A percentile compares a stretch with the other conserved stretches of the same genome.
phyloP scores from a whole-genome alignment of 2,329 filamentous ascomycete genomes.

The Penicillium sp. region DNA sequence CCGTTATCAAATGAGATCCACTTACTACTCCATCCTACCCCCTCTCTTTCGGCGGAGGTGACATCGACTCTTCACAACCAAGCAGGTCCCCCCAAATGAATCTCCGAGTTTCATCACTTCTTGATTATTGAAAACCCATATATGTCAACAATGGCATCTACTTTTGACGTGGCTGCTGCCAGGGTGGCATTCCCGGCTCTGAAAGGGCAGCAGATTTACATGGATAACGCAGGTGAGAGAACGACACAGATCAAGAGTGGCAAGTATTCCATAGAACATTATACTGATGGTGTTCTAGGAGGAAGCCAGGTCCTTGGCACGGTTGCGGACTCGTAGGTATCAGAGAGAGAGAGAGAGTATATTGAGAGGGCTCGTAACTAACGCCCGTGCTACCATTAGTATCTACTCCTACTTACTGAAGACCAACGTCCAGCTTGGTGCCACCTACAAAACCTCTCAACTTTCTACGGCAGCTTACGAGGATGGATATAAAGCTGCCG shows the following conservation, averaged over 20 bases:
- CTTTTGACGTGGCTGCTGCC: conserved; percentile 60
- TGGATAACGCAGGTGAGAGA: conserved; percentile 65
- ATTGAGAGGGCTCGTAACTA: background rate
- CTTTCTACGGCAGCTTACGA: conserved; percentile 63
- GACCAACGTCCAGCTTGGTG: conserved; percentile 76
- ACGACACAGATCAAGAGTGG: background rate
- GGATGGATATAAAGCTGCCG: conserved; percentile 65
- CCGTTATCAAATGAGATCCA: conserved; percentile 20
- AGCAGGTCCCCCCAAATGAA: background rate
- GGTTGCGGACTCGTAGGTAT: conserved; percentile 66
- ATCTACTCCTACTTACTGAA: conserved; percentile 68
- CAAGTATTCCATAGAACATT: background rate
- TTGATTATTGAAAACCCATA: background rate
- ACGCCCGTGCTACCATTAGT: conserved; percentile 39
- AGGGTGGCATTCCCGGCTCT: conserved; percentile 71
- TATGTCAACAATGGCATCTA: conserved; percentile 30
- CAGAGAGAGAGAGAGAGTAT: background rate
- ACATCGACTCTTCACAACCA: background rate
- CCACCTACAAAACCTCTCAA: conserved; percentile 65
- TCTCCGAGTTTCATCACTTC: background rate
- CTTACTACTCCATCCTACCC: conserved; percentile 11
- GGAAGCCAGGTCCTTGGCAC: conserved; percentile 70
- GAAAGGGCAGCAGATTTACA: conserved; percentile 67
- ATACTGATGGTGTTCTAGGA: conserved; percentile 44
- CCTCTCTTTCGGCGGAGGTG: conserved; percentile 12